These are phyloP conservation scores for Wallacemonas sp. DNA, from an alignment of 208 protist genomes.

Conservation along the genomic window DNA sequence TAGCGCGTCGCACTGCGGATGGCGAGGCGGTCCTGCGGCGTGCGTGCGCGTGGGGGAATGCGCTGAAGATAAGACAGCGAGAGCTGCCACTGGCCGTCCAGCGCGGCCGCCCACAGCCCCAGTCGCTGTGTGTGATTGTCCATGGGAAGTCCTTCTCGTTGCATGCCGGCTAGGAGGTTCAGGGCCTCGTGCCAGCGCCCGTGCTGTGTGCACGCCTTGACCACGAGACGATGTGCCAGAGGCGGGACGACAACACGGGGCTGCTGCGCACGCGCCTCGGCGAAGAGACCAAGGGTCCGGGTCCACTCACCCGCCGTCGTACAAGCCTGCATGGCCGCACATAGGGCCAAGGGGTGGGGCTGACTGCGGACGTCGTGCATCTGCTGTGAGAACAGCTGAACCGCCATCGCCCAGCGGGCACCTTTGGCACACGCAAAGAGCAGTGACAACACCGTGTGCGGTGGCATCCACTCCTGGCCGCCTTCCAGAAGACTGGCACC, in stretches of 20 bases:
- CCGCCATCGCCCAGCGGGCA: conserved; percentile 52
- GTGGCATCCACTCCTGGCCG: conserved; percentile 35
- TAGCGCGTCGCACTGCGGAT: conserved; percentile 52
- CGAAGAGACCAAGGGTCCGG: conserved; percentile 38
- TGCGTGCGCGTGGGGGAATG: conserved; percentile 45
- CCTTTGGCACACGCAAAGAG: conserved; percentile 68
- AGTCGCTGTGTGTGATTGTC: conserved; percentile 79
- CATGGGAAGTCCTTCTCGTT: conserved; percentile 52
- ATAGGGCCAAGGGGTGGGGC: conserved; percentile 69
- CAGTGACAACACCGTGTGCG: conserved; percentile 55
- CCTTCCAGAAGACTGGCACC: conserved; percentile 48
- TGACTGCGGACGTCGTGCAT: conserved; percentile 49
- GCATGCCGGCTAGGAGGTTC: conserved; percentile 51
- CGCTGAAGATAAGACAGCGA: conserved; percentile 51
- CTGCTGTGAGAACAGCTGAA: conserved; percentile 37
- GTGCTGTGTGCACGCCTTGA: conserved; percentile 56
- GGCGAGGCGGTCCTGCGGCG: conserved; percentile 65
- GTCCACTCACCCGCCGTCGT: conserved; percentile 47
- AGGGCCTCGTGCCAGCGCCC: conserved; percentile 52
- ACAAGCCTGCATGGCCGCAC: conserved; percentile 71
- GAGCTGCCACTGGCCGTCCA: conserved; percentile 67
- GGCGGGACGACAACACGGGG: conserved; percentile 72
- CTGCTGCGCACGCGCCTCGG: conserved; percentile 41
- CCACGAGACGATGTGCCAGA: conserved; percentile 61
- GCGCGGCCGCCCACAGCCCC: conserved; percentile 65